phyloP scores from a whole-genome alignment of 345 rosid genomes.

The Hibiscus trionum region DNA sequence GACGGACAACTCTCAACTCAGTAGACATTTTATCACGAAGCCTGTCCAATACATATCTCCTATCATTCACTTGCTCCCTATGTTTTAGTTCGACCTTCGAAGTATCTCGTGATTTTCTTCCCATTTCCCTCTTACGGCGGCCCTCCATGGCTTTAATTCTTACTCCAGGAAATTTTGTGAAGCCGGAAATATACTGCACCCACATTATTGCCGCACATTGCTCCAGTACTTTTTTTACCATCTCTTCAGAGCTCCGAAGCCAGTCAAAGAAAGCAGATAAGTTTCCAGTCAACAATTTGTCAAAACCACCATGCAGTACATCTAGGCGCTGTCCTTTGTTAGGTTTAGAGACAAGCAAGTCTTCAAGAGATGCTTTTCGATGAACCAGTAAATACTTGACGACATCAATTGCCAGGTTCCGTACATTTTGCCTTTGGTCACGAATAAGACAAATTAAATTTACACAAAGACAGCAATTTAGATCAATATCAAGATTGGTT shows the following conservation, averaged over 20 bases:
- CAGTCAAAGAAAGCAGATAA: conserved; percentile 71
- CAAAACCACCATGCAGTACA: conserved; percentile 92
- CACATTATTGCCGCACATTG: conserved; percentile 97
- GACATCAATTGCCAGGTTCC: conserved; percentile 74
- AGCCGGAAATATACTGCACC: conserved; percentile 87
- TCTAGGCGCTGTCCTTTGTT: conserved; percentile 75
- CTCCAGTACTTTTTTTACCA: conserved; percentile 77
- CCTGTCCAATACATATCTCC: conserved; percentile 89
- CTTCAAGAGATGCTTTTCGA: conserved; percentile 83
- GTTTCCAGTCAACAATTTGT: conserved; percentile 75
- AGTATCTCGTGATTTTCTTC: conserved; percentile 76
- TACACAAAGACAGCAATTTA: conserved; percentile 89
- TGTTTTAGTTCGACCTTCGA: conserved; percentile 72
- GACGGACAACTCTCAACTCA: conserved; percentile 96
- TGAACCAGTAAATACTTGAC: conserved; percentile 78
- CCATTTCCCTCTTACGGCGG: conserved; percentile 89
- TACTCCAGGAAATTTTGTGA: conserved; percentile 90
- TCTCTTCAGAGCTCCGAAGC: conserved; percentile 73
- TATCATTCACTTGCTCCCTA: conserved; percentile 90
- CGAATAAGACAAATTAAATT: conserved; percentile 72
- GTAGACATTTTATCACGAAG: conserved; percentile 96
- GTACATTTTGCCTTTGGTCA: conserved; percentile 78
- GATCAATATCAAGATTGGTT: conserved; percentile 83
- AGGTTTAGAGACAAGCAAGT: conserved; percentile 78
- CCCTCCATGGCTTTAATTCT: conserved; percentile 90